Conservation (phyloP, 208 protist genomes). For the Trypanosoma grayi region DNA sequence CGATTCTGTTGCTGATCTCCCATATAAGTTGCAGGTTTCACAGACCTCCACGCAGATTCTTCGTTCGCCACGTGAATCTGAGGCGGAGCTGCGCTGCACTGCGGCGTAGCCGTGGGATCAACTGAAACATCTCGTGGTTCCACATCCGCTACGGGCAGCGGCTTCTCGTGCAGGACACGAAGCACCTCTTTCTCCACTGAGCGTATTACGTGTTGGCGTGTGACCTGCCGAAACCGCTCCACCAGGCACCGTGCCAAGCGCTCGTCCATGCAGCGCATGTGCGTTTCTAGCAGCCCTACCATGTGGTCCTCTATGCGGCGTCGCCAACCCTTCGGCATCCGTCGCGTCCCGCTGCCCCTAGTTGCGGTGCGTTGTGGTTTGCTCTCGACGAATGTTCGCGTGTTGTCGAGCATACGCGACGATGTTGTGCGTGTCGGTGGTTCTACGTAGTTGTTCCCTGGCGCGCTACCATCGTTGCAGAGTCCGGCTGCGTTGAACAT, state of each 20-base stretch:
- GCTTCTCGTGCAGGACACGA: conserved; percentile 9
- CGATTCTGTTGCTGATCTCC: too few relatives aligned
- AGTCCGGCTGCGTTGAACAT: not conserved
- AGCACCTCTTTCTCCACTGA: conserved; percentile 32
- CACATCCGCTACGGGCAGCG: too few relatives aligned
- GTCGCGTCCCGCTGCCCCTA: not conserved
- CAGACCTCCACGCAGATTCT: too few relatives aligned
- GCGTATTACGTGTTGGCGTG: conserved; percentile 31
- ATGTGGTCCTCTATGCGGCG: conserved; percentile 16
- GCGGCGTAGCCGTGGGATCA: too few relatives aligned
- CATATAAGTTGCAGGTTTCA: too few relatives aligned
- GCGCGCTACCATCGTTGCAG: not conserved
- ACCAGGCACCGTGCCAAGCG: conserved; percentile 28
- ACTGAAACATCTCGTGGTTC: too few relatives aligned
- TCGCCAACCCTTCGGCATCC: conserved; percentile 1
- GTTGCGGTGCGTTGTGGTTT: not conserved
- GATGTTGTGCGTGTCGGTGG: not conserved
- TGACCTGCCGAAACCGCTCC: conserved; percentile 29
- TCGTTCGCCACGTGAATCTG: too few relatives aligned
- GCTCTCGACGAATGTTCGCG: not conserved
- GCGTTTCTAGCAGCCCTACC: conserved; percentile 12
- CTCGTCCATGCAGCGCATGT: conserved; percentile 33
- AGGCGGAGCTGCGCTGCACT: too few relatives aligned
- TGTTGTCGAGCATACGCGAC: not conserved
- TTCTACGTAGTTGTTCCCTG: not conserved